Evolutionary conservation across 306 rosid species (phyloP), one percentile per base, ranked within the genome.

Genomic region (Trifolium dubium): DNA sequence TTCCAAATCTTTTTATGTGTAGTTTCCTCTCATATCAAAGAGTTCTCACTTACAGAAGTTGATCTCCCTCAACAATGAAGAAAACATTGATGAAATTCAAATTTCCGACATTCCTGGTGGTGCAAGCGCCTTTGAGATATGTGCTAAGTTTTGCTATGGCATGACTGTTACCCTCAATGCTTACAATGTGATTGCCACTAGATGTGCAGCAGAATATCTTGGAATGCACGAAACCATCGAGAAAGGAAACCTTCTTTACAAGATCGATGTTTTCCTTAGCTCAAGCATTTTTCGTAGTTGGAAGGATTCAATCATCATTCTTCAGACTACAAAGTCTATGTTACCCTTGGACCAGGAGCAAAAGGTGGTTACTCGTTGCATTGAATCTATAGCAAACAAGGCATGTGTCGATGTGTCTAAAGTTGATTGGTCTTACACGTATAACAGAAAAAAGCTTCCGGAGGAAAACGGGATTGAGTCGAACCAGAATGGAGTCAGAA

Each of bases 1-100:
- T 63, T 55, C 23, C 32, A 14, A 51, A 46, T 32, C 40, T 72
- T 73, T 44, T 76, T 61, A 3, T 78, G 35, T 82, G 89, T 61
- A 95, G 99, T 95, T 90, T 87, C 99, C 99, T 80, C 98, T 95
- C 68, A 84, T 95, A 56, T 95, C 97, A 2, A 95, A 88, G 93
- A 95, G 99, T 81, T 80, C 88, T 76, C 86, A 56, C 82, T 73
- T 95, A 80, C 97, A 88, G 86, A 90, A 84, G 74, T 51, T 92
- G 87, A 91, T 87, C 67, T 69, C 89, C 23, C 76, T 86, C 68
- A 67, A 81, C 47, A 81, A 81, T 19, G 97, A 90, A 72, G 89
- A 85, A 51, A 89, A 74, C 60, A 63, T 68, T 3, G 86, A 87
- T 11, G 98, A 86, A 81, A 64, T 95, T 80, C 78, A 86, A 72